A percentile compares a stretch with the other conserved stretches of the same genome.
Evolutionary conservation across 352 stramenopile genomes (phyloP).

Genomic region (Phytophthora foliorum): DNA sequence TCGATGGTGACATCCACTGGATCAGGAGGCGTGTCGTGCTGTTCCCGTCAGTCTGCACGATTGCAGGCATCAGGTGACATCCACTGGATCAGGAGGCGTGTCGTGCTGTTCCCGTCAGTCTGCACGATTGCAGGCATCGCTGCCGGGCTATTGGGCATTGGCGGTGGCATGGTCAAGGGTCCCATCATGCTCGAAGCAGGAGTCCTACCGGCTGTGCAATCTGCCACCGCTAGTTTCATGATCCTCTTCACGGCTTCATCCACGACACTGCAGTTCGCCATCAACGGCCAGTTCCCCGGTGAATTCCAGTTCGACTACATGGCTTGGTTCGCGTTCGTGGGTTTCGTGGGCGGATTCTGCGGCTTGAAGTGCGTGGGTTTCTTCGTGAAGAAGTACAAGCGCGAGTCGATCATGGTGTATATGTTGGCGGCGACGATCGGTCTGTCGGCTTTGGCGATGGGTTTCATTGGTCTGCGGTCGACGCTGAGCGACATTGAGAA

Average conservation of each 20-base stretch:
- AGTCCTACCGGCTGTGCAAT: constrained; percentile 90
- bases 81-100: constrained; percentile 86
- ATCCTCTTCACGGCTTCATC: constrained; percentile 92
- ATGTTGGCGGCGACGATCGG: constrained; percentile 74
- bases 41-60: constrained; percentile 93
- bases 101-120: constrained; percentile 91
- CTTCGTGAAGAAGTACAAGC: constrained; percentile 92
- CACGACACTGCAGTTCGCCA: constrained; percentile 91
- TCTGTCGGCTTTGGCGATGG: constrained; percentile 72
- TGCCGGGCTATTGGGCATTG: constrained; percentile 95
- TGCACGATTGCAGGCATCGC: constrained; percentile 95
- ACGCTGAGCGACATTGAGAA: constrained; percentile 63
- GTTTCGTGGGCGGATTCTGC: constrained; percentile 86
- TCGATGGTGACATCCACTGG: constrained; percentile 58
- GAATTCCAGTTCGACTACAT: constrained; percentile 92
- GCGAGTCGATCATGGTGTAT: constrained; percentile 84
- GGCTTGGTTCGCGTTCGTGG: constrained; percentile 86
- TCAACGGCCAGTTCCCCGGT: constrained; percentile 78
- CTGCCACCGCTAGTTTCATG: constrained; percentile 92
- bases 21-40: constrained; percentile 83
- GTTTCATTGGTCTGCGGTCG: constrained; percentile 58
- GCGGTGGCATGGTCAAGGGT: constrained; percentile 97
- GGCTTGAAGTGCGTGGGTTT: constrained; percentile 84
- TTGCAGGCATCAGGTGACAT: constrained; percentile 82
- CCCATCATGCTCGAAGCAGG: constrained; percentile 98